These are phyloP conservation scores for Henckelia pumila DNA, from an alignment of 257 asterid species.

Conservation along the genomic window DNA sequence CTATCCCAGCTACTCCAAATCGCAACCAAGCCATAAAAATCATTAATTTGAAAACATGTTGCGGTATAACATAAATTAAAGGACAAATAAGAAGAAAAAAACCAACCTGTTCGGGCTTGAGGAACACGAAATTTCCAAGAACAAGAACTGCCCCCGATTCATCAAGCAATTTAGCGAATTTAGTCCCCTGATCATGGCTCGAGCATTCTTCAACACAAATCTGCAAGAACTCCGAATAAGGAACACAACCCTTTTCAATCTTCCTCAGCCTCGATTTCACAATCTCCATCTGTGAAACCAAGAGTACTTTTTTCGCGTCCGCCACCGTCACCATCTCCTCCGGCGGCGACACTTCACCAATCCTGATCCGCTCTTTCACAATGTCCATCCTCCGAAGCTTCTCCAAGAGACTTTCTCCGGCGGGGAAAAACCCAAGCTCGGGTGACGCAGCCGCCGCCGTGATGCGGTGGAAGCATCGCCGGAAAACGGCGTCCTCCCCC, in stretches of 20 bases:
- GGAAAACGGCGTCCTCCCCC: conserved; percentile 44
- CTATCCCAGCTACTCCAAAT: not conserved
- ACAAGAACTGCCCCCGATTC: conserved; percentile 75
- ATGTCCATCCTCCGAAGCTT: conserved; percentile 53
- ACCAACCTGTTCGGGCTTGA: conserved; percentile 79
- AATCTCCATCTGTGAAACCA: conserved; percentile 51
- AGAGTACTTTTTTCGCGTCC: conserved; percentile 51
- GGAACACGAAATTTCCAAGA: conserved; percentile 66
- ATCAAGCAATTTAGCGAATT: conserved; percentile 68
- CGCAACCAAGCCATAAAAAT: not conserved
- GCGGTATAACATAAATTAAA: not conserved
- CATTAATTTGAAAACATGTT: not conserved
- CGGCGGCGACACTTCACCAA: conserved; percentile 49
- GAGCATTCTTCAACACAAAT: conserved; percentile 53
- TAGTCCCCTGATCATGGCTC: conserved; percentile 42
- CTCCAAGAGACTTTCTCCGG: conserved; percentile 41
- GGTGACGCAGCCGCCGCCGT: conserved; percentile 21
- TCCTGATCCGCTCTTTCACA: conserved; percentile 40
- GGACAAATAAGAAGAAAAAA: not conserved
- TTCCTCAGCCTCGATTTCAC: conserved; percentile 57
- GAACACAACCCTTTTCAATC: conserved; percentile 41
- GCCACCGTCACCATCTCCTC: conserved; percentile 37
- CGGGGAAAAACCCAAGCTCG: conserved; percentile 33
- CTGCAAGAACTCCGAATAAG: conserved; percentile 48
- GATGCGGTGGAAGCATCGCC: conserved; percentile 46